Evolutionary conservation across 176 grass and related monocot genomes (phyloP), one percentile per base, ranked within the genome.

Genomic region (Eremochloa ophiuroides): DNA sequence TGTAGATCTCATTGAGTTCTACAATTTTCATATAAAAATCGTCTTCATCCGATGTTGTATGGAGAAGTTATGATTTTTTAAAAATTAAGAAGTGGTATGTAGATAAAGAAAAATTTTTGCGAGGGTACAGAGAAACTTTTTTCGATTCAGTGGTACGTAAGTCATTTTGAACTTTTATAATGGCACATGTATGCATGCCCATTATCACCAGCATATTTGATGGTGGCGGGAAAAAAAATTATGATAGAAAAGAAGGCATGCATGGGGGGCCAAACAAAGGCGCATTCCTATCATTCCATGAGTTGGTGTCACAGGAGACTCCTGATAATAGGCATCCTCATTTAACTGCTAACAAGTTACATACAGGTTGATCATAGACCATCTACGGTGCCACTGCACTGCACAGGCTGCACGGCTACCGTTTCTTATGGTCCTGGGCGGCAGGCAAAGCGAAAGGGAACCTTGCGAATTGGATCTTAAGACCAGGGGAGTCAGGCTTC

Each of bases 391-490:
- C 51, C 28, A n/a, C n/a, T n/a, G n/a, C 29, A 26, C 7, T 70
- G 39, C 61, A 69, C 28, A 13, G 29, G 58, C 20, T 27, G 35
- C 27, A 56, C 25, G 29, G 34, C 14, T 76, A 34, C 5, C 63
- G 83, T 18, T 53, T 77, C 71, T 20, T 44, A 7, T 66, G 50
- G 48, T 74, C 86, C 22, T 23, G 27, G 30, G 75, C 50, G 4
- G 71, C 62, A 18, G 83, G 63, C 74, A 58, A 83, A 18, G 56
- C 77, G 72, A 97, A 97, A 39, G 92, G 94, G 74, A 97, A 94
- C 68, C 93, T 97, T 51, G 83, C 90, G 40, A 92, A 90, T 8
- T 91, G 85, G 43, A 97, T 88, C 40, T 62, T 85, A 27, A 97
- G 87, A 58, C 58, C 31, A 0, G 80, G 72, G 10, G 75, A 23